Conservation (phyloP, 345 rosid genomes). For the Durio zibethinus region DNA sequence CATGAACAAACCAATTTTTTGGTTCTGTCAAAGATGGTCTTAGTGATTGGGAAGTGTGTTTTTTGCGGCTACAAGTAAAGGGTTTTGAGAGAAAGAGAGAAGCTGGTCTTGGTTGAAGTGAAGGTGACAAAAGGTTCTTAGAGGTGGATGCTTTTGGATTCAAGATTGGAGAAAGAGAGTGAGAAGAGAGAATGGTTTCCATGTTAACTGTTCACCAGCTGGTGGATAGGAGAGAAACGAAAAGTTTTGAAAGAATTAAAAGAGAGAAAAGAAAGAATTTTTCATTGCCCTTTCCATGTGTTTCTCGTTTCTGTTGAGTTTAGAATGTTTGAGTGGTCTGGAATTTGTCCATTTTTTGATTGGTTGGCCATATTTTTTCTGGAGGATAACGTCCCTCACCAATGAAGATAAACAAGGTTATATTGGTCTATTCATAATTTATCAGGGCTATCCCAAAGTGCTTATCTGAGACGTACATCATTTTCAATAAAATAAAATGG, state of each 20-base stretch:
- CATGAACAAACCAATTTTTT: slow-evolving; percentile 52
- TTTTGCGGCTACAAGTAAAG: slow-evolving; percentile 39
- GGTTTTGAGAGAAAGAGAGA: slow-evolving; percentile 38
- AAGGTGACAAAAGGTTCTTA: slow-evolving; percentile 30
- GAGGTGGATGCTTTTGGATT: slow-evolving; percentile 40
- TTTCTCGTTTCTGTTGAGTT: slow-evolving; percentile 24
- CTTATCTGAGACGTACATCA: not conserved
- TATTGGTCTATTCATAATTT: slow-evolving; percentile 19
- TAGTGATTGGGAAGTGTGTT: slow-evolving; percentile 27
- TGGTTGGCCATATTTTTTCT: slow-evolving; percentile 34
- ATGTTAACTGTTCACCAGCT: slow-evolving; percentile 23
- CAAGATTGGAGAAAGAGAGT: slow-evolving; percentile 49
- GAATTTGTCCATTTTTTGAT: slow-evolving; percentile 34
- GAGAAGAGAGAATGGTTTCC: slow-evolving; percentile 75
- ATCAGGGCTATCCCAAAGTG: too few species aligned
- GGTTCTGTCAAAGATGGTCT: slow-evolving; percentile 33
- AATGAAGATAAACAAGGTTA: slow-evolving; percentile 26
- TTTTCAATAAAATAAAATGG: too few species aligned
- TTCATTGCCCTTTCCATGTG: slow-evolving; percentile 6
- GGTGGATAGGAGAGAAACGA: slow-evolving; percentile 21
- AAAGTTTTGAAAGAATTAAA: not conserved
- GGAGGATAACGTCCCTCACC: slow-evolving; percentile 45
- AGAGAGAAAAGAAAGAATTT: slow-evolving; percentile 16
- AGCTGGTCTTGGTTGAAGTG: slow-evolving; percentile 41
- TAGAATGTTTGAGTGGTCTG: slow-evolving; percentile 38